phyloP scores from a whole-genome alignment of 23 red algal genomes.

The Pyropia yezoensis region DNA sequence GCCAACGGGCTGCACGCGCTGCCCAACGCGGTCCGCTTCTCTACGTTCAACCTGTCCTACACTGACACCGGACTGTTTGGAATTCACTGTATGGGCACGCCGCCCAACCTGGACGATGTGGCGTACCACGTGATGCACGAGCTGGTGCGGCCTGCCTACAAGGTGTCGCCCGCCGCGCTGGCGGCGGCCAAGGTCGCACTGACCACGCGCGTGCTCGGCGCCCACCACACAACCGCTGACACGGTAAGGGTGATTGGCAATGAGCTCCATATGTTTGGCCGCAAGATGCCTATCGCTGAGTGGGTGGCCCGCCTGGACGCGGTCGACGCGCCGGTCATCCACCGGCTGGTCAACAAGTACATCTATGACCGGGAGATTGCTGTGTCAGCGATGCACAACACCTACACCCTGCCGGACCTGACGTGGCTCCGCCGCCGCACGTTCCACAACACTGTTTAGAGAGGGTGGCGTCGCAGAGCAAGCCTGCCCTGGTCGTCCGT shows the following conservation, averaged over 20 bases:
- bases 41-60: constrained; percentile 93
- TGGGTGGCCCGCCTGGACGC: constrained; percentile 96
- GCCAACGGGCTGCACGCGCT: constrained; percentile 38
- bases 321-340: constrained; percentile 61
- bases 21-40: constrained; percentile 36
- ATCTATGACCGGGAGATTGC: constrained; percentile 92
- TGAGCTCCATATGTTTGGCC: constrained; percentile 83
- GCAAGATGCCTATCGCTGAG: constrained; percentile 82
- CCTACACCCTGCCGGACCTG: constrained; percentile 80
- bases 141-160: constrained; percentile 54
- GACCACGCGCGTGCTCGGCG: constrained; percentile 72
- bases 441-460: constrained; percentile 67
- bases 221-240: constrained; percentile 62
- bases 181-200: constrained; percentile 72
- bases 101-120: constrained; percentile 83
- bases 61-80: constrained; percentile 96
- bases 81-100: constrained; percentile 59
- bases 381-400: constrained; percentile 83
- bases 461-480: too few relatives aligned
- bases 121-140: constrained; percentile 52
- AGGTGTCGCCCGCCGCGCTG: constrained; percentile 63
- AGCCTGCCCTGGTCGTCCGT: too few relatives aligned
- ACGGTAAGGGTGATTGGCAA: constrained; percentile 87
- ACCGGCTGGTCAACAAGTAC: constrained; percentile 86
- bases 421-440: constrained; percentile 87